Percentiles rank a stretch among this genome's conserved stretches.
These are phyloP conservation scores for Aspergillus unguis DNA, from an alignment of 2,329 filamentous ascomycete species.

Conservation along the genomic window DNA sequence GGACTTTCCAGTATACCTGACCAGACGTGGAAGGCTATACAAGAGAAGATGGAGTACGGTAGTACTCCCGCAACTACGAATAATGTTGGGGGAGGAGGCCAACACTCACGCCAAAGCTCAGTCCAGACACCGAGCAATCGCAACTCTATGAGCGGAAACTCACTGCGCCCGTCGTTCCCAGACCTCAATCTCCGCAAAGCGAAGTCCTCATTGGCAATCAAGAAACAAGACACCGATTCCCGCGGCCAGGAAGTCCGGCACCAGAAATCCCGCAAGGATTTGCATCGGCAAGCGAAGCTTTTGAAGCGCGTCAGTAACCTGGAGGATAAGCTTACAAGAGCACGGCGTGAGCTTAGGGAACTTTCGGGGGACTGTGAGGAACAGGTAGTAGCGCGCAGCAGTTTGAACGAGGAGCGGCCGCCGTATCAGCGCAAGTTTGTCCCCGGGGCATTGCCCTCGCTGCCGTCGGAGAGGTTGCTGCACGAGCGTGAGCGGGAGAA, in stretches of 20 bases:
- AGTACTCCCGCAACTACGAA: not conserved
- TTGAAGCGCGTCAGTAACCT: conserved; percentile 60
- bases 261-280: conserved; percentile 54
- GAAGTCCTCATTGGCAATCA: conserved; percentile 30
- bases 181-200: conserved; percentile 31
- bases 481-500: conserved; percentile 18
- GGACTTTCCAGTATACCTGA: conserved; percentile 25
- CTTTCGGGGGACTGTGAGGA: conserved; percentile 40
- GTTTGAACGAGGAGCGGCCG: conserved; percentile 23
- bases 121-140: conserved; percentile 15
- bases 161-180: conserved; percentile 33
- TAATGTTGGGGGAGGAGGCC: conserved; percentile 7
- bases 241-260: conserved; percentile 37
- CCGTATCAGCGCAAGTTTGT: conserved; percentile 37
- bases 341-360: conserved; percentile 53
- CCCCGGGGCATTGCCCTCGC: conserved; percentile 42
- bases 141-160: conserved; percentile 16
- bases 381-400: conserved; percentile 16
- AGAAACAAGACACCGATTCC: conserved; percentile 23
- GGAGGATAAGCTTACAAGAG: conserved; percentile 56
- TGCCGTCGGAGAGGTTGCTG: conserved; percentile 47
- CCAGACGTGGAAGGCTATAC: conserved; percentile 33
- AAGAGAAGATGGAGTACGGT: conserved; percentile 29
- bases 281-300: conserved; percentile 56
- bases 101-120: conserved; percentile 18